Base-by-base conservation (phyloP, 306 rosid genomes). In the Gleditsia sinensis region DNA sequence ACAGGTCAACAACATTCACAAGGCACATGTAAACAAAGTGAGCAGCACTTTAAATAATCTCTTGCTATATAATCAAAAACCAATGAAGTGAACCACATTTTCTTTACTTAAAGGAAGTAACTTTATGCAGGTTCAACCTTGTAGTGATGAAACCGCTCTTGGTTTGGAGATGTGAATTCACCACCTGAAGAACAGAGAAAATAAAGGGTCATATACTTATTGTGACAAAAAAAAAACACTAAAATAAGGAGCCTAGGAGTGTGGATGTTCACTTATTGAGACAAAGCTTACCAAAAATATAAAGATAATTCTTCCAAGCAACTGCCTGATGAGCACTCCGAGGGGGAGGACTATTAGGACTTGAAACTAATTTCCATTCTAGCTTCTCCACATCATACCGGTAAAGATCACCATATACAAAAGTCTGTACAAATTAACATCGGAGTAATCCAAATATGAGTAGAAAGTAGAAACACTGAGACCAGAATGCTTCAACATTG, bases 301-400 rank as follows among this genome's bases (percentile, higher is more conserved):
- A 94, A 65, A 94, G 83, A 83, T 87, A 92, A 78, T 92, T 90
- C 89, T 94, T 94, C 99, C 99, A 94, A 58, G 87, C 90, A 85
- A 94, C 93, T 6, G 97, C 95, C 74, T 94, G 99, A 79, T 94
- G 97, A 73, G 99, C 94, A 80, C 99, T 94, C 59, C 95, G 92
- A 36, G 99, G 99, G 27, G 99, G 99, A 43, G 99, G 99, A 80
- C 96, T 94, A 58, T 92, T 94, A 9, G 99, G 99, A 78, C 99
- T 92, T 3, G 95, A 88, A 84, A 94, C 74, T 54, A 87, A 46
- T 80, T 90, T 94, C 99, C 99, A 94, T 74, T 88, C 99, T 83
- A 78, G 86, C 86, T 94, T 92, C 79, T 94, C 99, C 48, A 84
- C 90, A 65, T 92, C 99, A 39, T 76, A 94, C 55, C 95, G 90